These are phyloP conservation scores for Hymenochaete sp. DNA, from an alignment of 1,284 basidiomycete genomes.

Conservation along the genomic window DNA sequence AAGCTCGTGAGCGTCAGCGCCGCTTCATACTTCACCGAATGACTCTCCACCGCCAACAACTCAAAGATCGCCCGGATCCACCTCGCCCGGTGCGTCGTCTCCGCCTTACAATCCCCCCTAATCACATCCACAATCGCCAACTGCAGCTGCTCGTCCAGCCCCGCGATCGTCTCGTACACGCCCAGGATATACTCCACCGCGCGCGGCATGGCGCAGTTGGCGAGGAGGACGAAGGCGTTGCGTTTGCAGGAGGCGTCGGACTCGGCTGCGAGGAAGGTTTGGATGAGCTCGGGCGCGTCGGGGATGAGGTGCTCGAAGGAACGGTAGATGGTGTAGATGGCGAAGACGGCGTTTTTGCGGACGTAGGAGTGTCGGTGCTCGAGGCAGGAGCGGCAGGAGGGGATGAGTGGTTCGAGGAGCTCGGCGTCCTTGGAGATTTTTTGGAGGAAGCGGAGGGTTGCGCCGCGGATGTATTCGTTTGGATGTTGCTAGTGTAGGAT, in stretches of 20 bases:
- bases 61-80: conserved; percentile 96
- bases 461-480: conserved; percentile 98
- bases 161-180: conserved; percentile 77
- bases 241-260: conserved; percentile 95
- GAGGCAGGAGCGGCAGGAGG: conserved; percentile 87
- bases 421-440: conserved; percentile 92
- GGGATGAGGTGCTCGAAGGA: conserved; percentile 93
- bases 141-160: conserved; percentile 91
- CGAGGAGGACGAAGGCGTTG: conserved; percentile 94
- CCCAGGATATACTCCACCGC: conserved; percentile 88
- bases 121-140: conserved; percentile 96
- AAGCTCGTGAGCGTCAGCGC: conserved; percentile 92
- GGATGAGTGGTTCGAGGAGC: conserved; percentile 92
- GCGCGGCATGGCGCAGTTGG: conserved; percentile 80
- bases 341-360: conserved; percentile 97
- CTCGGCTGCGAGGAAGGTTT: conserved; percentile 96
- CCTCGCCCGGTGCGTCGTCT: conserved; percentile 70
- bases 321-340: conserved; percentile 90
- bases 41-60: conserved; percentile 84
- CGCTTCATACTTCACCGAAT: conserved; percentile 97
- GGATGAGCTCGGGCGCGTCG: conserved; percentile 93
- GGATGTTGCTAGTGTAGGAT: conserved; percentile 76
- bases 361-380: conserved; percentile 99
- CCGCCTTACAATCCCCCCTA: conserved; percentile 81
- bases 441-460: conserved; percentile 92